phyloP scores from a whole-genome alignment of 352 stramenopile species.

The Pythium dissimile region DNA sequence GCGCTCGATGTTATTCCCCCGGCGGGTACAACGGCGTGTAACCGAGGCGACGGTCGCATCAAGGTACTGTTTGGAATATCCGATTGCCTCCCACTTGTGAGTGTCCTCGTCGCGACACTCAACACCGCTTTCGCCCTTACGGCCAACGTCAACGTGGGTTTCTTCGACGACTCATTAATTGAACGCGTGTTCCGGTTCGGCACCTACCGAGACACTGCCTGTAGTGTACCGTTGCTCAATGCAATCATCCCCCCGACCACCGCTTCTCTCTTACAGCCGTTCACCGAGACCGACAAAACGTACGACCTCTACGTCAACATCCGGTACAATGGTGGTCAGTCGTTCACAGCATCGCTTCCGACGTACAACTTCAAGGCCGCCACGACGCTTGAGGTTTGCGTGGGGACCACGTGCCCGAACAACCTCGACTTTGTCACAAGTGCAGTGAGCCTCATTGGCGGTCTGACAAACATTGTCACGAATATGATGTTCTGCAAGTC shows the following conservation, averaged over 20 bases:
- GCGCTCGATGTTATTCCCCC: neutral
- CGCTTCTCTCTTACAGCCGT: neutral
- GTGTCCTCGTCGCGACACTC: too few species aligned
- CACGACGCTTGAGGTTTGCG: constrained; percentile 91
- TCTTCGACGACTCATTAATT: neutral
- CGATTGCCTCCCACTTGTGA: neutral
- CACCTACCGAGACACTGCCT: neutral
- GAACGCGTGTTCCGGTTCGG: neutral
- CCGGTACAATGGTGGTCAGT: neutral
- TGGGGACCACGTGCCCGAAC: constrained; percentile 65
- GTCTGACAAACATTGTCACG: neutral
- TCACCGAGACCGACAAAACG: neutral
- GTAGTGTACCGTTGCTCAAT: neutral
- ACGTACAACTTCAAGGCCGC: constrained; percentile 49
- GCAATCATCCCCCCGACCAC: neutral
- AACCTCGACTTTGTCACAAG: neutral
- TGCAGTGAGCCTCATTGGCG: neutral
- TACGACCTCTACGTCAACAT: neutral
- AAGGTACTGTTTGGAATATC: neutral
- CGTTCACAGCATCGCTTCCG: neutral
- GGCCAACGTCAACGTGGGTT: neutral
- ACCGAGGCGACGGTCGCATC: neutral
- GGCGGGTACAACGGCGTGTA: neutral
- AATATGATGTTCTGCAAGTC: constrained; percentile 94
- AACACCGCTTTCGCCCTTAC: too few species aligned